phyloP scores from a whole-genome alignment of 2,329 filamentous ascomycete genomes.

The Aureobasidium leucospermi region DNA sequence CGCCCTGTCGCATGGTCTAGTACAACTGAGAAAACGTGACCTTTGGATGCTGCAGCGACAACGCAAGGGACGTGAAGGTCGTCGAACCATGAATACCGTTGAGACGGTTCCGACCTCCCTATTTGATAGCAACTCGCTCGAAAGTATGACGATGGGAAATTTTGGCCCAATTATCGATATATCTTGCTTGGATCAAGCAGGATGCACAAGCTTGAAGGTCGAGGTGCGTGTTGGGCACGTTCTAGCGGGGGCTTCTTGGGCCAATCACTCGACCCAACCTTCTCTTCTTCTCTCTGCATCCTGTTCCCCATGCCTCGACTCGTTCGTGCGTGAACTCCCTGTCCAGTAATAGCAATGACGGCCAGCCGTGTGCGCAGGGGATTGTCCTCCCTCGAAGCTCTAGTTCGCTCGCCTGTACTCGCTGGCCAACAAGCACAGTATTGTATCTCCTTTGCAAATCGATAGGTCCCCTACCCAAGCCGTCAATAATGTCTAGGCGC shows the following conservation, averaged over 20 bases:
- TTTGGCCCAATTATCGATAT: slow-evolving; percentile 8
- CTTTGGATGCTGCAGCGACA: slow-evolving; percentile 1
- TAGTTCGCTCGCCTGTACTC: slow-evolving; percentile 4
- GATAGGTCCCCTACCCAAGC: slow-evolving; percentile 3
- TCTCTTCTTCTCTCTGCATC: slow-evolving; percentile 8
- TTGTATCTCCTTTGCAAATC: neutral
- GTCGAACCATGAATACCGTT: neutral
- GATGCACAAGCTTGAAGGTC: slow-evolving; percentile 9
- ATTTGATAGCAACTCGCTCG: slow-evolving; percentile 3
- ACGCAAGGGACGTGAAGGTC: slow-evolving; percentile 7
- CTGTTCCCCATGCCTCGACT: slow-evolving; percentile 6
- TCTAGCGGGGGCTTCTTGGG: slow-evolving; percentile 6
- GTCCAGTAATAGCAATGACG: neutral
- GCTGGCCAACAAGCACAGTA: neutral
- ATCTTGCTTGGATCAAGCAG: slow-evolving; percentile 7
- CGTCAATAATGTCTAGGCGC: slow-evolving; percentile 12
- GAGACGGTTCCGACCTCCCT: neutral
- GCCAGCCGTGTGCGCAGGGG: slow-evolving; percentile 1
- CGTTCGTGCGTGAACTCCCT: neutral
- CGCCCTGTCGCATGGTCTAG: slow-evolving; percentile 10
- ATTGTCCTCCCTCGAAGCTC: neutral
- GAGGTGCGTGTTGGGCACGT: slow-evolving; percentile 12
- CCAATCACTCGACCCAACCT: slow-evolving; percentile 10
- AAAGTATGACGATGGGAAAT: neutral
- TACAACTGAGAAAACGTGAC: slow-evolving; percentile 10